These are phyloP conservation scores for Murraya koenigii DNA, from an alignment of 345 rosid genomes.

Conservation along the genomic window DNA sequence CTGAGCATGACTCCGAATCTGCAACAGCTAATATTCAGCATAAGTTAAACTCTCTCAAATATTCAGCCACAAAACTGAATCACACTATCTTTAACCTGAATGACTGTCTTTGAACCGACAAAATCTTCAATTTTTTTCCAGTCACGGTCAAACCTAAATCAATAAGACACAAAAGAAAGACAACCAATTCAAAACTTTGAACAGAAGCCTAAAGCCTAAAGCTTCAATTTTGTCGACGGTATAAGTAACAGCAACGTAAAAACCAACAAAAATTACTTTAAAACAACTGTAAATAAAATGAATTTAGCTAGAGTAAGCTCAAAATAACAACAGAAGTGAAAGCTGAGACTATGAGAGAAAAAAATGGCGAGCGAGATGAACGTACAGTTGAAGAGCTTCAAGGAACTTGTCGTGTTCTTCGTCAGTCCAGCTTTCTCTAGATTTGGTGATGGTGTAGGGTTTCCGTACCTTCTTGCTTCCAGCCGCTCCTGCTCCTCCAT, in stretches of 20 bases:
- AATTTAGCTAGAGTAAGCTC: background rate
- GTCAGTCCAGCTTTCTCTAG: slow-evolving; percentile 97
- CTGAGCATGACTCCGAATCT: slow-evolving; percentile 99
- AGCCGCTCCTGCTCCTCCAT: slow-evolving; percentile 32
- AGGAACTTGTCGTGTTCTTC: slow-evolving; percentile 99
- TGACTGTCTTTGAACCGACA: slow-evolving; percentile 96
- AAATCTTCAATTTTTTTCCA: slow-evolving; percentile 99
- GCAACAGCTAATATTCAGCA: slow-evolving; percentile 22
- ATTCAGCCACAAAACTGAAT: background rate
- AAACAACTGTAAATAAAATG: background rate
- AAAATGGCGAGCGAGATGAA: background rate
- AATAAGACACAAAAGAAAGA: slow-evolving; percentile 16
- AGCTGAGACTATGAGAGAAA: too few relatives aligned
- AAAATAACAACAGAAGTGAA: background rate
- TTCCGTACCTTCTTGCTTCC: slow-evolving; percentile 79
- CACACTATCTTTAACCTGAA: slow-evolving; percentile 56
- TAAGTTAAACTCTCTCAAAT: background rate
- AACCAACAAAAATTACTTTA: background rate
- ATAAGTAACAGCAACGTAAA: background rate
- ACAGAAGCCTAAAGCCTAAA: background rate
- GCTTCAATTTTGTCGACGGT: background rate
- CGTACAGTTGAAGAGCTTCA: slow-evolving; percentile 93
- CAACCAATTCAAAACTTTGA: background rate
- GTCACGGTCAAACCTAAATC: slow-evolving; percentile 89
- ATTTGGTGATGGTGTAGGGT: slow-evolving; percentile 98